Percentiles rank a stretch among this genome's conserved stretches.
Evolutionary conservation across 106 monocot genomes (phyloP).

Genomic region (Allium fistulosum): DNA sequence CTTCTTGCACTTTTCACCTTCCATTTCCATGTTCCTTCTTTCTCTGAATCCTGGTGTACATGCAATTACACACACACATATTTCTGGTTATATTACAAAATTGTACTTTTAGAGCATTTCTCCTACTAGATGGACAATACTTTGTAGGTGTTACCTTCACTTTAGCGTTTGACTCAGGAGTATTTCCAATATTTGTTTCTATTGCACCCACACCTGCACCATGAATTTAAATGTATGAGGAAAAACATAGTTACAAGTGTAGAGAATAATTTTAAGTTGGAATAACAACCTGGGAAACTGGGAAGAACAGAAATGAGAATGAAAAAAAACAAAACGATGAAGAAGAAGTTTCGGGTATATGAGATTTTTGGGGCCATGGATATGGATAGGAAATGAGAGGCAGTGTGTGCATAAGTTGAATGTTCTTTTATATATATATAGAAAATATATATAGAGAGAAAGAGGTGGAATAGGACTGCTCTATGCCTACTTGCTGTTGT

Average conservation of each 20-base stretch:
- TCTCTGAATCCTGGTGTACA: not conserved
- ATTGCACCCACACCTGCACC: constrained; percentile 2
- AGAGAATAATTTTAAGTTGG: not conserved
- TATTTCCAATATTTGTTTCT: not conserved
- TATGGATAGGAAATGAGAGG: constrained; percentile 32
- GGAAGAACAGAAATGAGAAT: not conserved
- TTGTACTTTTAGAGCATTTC: not conserved
- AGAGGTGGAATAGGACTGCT: too few species aligned
- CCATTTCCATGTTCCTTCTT: constrained; percentile 1
- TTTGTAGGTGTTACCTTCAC: not conserved
- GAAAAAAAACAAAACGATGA: constrained; percentile 5
- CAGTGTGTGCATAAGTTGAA: constrained; percentile 9
- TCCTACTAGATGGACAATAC: not conserved
- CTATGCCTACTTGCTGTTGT: too few species aligned
- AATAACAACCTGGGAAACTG: not conserved
- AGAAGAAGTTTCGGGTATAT: constrained; percentile 14
- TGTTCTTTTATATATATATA: too few species aligned
- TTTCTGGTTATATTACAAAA: not conserved
- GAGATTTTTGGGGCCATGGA: constrained; percentile 9
- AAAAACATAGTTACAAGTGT: too few species aligned
- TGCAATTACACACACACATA: not conserved
- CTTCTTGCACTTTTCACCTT: constrained; percentile 28
- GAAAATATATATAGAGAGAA: too few species aligned
- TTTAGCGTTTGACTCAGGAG: not conserved
- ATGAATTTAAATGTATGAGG: not conserved